Evolutionary conservation across 148 eudicot genomes (phyloP), one percentile per base, ranked within the genome.

Genomic region (Silene latifolia): DNA sequence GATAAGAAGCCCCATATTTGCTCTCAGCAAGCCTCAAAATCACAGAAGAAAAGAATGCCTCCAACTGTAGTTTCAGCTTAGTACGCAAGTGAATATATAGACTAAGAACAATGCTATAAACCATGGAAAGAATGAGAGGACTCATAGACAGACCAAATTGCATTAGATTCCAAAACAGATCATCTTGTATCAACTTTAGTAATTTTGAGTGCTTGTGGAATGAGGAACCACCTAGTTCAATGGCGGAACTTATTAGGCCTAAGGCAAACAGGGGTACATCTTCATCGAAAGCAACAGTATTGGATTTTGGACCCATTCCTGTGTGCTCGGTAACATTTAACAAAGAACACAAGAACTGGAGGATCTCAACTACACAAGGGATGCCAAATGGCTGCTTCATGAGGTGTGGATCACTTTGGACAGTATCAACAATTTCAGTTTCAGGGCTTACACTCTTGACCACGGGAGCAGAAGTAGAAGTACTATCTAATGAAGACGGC

Each of bases 241-340:
- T 85, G 59, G 97, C 97, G 8, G 92, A 87, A 82, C 91, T 94
- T n/a, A 94, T 91, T 47, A 94, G 83, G 68, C 92, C 88, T 81
- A 94, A 77, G 24, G 97, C 89, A 85, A 94, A 94, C 65, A 94
- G 87, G 74, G 97, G 98, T 61, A 89, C 91, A 82, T 91, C 97
- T 85, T 91, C 97, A 80, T 94, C 93, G 87, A 86, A 88, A 27
- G 98, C 89, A 71, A 90, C 73, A 68, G 96, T 79, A 60, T 88
- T 94, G 39, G 90, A 79, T 70, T 88, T 85, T 24, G 91, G 86
- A 76, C 84, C 89, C 73, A 83, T 72, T 80, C 85, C 97, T 46
- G 76, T 80, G 72, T 84, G 83, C 79, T 93, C 98, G 75, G 80
- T 79, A 63, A 81, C 85, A 74, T 90, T 90, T 77, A 94, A 81